These are phyloP conservation scores for Biscogniauxia marginata DNA, from an alignment of 2,329 filamentous ascomycete species.

Conservation along the genomic window DNA sequence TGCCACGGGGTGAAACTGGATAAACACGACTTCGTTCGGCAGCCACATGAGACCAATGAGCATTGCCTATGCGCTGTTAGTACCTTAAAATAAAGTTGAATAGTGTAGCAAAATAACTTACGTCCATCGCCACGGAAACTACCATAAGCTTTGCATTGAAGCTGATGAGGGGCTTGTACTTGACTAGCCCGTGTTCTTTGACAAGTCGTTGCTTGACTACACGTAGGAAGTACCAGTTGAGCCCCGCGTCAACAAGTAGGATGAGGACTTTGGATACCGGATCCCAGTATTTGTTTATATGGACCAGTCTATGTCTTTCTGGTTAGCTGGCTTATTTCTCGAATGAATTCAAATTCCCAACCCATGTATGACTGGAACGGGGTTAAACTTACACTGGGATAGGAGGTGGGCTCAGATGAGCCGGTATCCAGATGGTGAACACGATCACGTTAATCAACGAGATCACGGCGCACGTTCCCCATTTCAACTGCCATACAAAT, in stretches of 20 bases:
- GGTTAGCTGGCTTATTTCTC: background rate
- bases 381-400: slow-evolving; percentile 32
- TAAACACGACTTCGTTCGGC: slow-evolving; percentile 12
- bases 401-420: slow-evolving; percentile 39
- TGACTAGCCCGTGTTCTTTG: slow-evolving; percentile 45
- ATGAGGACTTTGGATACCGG: slow-evolving; percentile 52
- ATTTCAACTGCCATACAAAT: slow-evolving; percentile 43
- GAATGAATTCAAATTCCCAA: too few relatives aligned
- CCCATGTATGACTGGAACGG: background rate
- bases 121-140: slow-evolving; percentile 35
- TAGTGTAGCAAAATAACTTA: slow-evolving; percentile 4
- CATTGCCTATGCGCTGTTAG: slow-evolving; percentile 12
- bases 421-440: slow-evolving; percentile 53
- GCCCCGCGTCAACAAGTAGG: slow-evolving; percentile 45
- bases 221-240: slow-evolving; percentile 54
- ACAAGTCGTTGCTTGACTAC: slow-evolving; percentile 47
- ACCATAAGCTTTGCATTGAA: slow-evolving; percentile 51
- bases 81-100: too few relatives aligned
- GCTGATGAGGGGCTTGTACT: slow-evolving; percentile 48
- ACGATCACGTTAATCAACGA: slow-evolving; percentile 52
- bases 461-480: slow-evolving; percentile 44
- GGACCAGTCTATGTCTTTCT: slow-evolving; percentile 29
- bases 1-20: slow-evolving; percentile 17
- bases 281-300: slow-evolving; percentile 52
- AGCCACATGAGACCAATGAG: slow-evolving; percentile 22